phyloP scores from a whole-genome alignment of 2,329 filamentous ascomycete species.

The Pleoardoris graminearum region DNA sequence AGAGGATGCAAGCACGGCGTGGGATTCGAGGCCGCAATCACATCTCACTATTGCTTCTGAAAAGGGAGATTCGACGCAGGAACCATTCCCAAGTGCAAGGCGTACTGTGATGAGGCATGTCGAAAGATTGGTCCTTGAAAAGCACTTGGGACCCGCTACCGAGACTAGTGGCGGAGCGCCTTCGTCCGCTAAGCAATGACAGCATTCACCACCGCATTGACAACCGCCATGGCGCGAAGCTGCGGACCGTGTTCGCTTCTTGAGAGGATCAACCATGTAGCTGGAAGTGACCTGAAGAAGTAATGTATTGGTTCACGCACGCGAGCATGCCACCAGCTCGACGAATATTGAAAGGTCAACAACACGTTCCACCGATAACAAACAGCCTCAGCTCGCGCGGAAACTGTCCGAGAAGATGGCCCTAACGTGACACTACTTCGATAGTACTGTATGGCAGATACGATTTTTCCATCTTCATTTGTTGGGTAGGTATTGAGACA shows the following conservation, averaged over 20 bases:
- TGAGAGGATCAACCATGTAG: neutral
- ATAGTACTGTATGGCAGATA: no score
- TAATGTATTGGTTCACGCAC: no score
- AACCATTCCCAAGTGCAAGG: neutral
- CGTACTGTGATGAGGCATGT: no score
- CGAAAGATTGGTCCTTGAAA: no score
- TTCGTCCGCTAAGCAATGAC: neutral
- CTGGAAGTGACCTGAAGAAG: neutral
- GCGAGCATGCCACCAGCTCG: no score
- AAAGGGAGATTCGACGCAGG: neutral
- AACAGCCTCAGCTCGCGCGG: constrained; percentile 2
- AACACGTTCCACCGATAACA: neutral
- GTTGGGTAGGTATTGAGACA: no score
- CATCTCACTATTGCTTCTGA: neutral
- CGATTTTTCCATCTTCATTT: no score
- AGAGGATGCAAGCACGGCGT: constrained; percentile 10
- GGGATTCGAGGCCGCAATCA: constrained; percentile 5
- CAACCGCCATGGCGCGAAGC: neutral
- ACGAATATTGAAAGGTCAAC: constrained; percentile 3
- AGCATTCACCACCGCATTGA: neutral
- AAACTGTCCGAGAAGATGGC: constrained; percentile 13
- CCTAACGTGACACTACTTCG: constrained; percentile 10
- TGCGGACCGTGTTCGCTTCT: neutral
- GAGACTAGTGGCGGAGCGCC: neutral
- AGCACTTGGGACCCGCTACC: neutral